phyloP scores from a whole-genome alignment of 768 basidiomycete species.

The Trametes meyenii region DNA sequence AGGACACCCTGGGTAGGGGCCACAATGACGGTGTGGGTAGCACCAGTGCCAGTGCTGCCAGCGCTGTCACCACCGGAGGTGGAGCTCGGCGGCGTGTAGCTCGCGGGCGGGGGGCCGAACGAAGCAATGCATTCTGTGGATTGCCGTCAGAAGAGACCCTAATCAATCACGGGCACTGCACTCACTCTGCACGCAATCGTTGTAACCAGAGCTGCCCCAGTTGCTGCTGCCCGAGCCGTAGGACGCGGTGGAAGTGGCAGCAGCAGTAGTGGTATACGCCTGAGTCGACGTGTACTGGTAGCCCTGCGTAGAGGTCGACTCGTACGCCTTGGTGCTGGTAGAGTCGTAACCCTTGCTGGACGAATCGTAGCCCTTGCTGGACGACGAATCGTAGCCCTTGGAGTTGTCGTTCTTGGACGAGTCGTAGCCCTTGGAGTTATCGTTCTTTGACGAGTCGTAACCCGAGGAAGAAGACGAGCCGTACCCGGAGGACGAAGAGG shows the following conservation, averaged over 20 bases:
- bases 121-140: conserved; percentile 63
- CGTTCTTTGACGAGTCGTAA: conserved; percentile 1
- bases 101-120: conserved; percentile 46
- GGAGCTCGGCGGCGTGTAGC: conserved; percentile 33
- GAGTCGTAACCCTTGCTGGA: not conserved
- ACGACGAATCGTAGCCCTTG: not conserved
- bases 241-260: conserved; percentile 27
- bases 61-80: conserved; percentile 3
- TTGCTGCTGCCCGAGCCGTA: conserved; percentile 67
- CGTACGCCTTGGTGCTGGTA: not conserved
- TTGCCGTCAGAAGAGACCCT: conserved; percentile 4
- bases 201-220: conserved; percentile 61
- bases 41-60: conserved; percentile 40
- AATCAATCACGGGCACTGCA: conserved; percentile 24
- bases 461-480: conserved; percentile 28
- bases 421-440: conserved; percentile 27
- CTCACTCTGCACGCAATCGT: conserved; percentile 73
- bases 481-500: conserved; percentile 3
- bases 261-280: not conserved
- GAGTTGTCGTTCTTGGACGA: not conserved
- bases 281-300: not conserved
- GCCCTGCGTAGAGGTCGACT: not conserved
- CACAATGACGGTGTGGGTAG: conserved; percentile 76
- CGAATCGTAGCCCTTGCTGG: conserved; percentile 27
- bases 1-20: conserved; percentile 77